These are phyloP conservation scores for Ziziphus jujuba DNA, from an alignment of 306 rosid species.

Conservation along the genomic window DNA sequence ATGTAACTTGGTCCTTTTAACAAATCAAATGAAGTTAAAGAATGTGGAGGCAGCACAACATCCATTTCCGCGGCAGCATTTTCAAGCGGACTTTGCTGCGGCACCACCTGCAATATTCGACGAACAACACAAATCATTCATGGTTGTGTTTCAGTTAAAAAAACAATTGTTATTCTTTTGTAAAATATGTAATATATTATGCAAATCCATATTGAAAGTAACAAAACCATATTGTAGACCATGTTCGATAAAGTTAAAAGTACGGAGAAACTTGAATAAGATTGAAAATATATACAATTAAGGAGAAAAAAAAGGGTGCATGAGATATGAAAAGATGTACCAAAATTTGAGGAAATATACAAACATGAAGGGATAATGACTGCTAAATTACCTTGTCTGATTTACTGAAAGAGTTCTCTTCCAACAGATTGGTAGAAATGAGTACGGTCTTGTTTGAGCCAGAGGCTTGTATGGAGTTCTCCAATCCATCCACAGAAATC, in stretches of 20 bases:
- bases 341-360: too few relatives aligned
- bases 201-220: neutral
- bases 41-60: constrained; percentile 44
- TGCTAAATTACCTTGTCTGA: constrained; percentile 64
- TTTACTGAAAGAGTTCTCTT: constrained; percentile 75
- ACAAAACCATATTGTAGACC: too few relatives aligned
- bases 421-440: constrained; percentile 66
- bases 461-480: constrained; percentile 37
- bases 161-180: too few relatives aligned
- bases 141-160: neutral
- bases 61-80: constrained; percentile 50
- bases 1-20: constrained; percentile 43
- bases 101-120: constrained; percentile 55
- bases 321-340: neutral
- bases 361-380: neutral
- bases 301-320: too few relatives aligned
- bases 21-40: constrained; percentile 73
- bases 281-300: too few relatives aligned
- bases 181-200: neutral
- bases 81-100: constrained; percentile 38
- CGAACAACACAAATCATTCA: neutral
- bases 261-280: too few relatives aligned
- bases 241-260: too few relatives aligned
- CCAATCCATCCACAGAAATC: constrained; percentile 50
- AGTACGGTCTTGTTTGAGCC: constrained; percentile 62